Base-by-base conservation (phyloP, 164 flowering plant species). In the Kalanchoe fedtschenkoi region DNA sequence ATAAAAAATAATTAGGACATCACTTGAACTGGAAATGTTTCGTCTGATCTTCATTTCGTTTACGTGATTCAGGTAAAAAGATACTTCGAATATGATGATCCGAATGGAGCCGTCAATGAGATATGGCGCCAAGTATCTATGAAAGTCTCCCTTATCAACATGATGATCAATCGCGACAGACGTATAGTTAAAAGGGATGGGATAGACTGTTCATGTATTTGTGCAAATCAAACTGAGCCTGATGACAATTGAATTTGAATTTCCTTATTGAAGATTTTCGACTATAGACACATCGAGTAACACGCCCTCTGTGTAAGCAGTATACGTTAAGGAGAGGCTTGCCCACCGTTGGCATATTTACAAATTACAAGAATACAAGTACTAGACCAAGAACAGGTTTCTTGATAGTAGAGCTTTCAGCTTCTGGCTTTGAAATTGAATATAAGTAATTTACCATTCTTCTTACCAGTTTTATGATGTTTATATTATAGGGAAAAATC, bases 111-210 rank as follows among this genome's bases (percentile, higher is more conserved):
- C 0, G 95, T 89, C 62, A 80, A 84, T 38, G 92, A 88, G 72
- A 81, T 87, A 11, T 90, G 97, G 99, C 93, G 95, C 38, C 86
- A 92, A 78, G 89, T 93, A 54, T 77, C 95, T 28, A 64, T 66
- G 66, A 93, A 93, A 79, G 79, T 88, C 0, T 89, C 98, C 10
- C 80, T 82, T 17, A 74, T 88, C 34, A 88, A 82, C 66, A 64
- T 88, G 66, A 83, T 90, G 96, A 83, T 81, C 57, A 90, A 93
- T 62, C 97, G 99, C 10, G 96, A 90, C 62, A 85, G 80, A 64
- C 79, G 99, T 53, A 82, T 88, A 59, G 86, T 93, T 8, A 70
- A 46, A 63, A 78, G 85, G 65, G 85, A 79, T 1, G 37, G 66
- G 56, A 46, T 76, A 51, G 86, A 82, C 70, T 93, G 99, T 68